Conservation (phyloP, 2,329 filamentous ascomycete species). For the Fusarium nanum region DNA sequence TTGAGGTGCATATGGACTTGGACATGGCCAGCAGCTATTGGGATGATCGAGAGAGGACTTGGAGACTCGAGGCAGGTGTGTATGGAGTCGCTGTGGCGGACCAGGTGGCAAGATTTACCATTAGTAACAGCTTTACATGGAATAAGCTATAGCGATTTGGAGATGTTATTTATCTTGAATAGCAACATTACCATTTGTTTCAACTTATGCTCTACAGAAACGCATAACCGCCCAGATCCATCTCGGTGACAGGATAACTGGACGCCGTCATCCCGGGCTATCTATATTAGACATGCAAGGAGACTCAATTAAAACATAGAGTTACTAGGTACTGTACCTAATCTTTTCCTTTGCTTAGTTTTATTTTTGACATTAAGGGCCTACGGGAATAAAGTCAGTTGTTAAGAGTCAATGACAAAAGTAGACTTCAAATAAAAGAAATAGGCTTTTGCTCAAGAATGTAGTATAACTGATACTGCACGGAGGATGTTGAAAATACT, state of each 20-base stretch:
- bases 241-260: neutral
- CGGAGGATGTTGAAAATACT: neutral
- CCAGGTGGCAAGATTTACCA: neutral
- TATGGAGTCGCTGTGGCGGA: conserved; percentile 3
- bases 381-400: too few species aligned
- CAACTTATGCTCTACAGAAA: neutral
- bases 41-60: conserved; percentile 10
- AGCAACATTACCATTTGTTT: neutral
- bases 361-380: too few species aligned
- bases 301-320: rapidly evolving
- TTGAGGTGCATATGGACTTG: conserved; percentile 12
- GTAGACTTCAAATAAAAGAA: neutral
- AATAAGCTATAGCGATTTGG: neutral
- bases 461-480: neutral
- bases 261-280: neutral
- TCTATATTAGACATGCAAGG: neutral
- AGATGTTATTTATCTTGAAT: neutral
- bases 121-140: neutral
- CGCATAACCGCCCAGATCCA: neutral
- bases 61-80: conserved; percentile 18
- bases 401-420: neutral
- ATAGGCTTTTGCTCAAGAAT: neutral
- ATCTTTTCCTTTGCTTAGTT: too few species aligned
- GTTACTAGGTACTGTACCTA: too few species aligned
- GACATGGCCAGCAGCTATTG: conserved; percentile 10